Percentiles rank a stretch among this genome's conserved stretches.
phyloP scores from a whole-genome alignment of 2,329 filamentous ascomycete genomes.

The Claviceps cyperi region DNA sequence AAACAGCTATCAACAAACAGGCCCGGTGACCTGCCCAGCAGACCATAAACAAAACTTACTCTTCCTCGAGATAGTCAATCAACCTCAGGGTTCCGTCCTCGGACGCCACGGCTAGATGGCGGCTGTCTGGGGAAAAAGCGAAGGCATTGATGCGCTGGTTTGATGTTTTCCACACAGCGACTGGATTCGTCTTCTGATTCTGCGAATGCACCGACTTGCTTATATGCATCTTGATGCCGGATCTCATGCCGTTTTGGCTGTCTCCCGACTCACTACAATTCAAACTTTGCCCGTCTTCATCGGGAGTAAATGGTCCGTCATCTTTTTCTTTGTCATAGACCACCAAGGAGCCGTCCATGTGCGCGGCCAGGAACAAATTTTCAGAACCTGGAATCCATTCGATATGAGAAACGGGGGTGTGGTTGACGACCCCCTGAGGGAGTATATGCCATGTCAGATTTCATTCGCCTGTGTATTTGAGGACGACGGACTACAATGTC shows the following conservation, averaged over 20 bases:
- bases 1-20: not conserved
- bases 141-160: slow-evolving; percentile 85
- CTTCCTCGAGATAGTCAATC: slow-evolving; percentile 82
- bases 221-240: slow-evolving; percentile 46
- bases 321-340: slow-evolving; percentile 98
- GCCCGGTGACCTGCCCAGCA: no score
- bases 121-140: slow-evolving; percentile 78
- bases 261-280: slow-evolving; percentile 39
- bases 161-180: slow-evolving; percentile 83
- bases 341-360: slow-evolving; percentile 79
- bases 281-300: slow-evolving; percentile 51
- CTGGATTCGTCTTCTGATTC: slow-evolving; percentile 86
- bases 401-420: slow-evolving; percentile 72
- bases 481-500: not conserved
- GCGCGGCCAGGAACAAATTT: slow-evolving; percentile 78
- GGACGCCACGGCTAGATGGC: slow-evolving; percentile 76
- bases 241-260: slow-evolving; percentile 17
- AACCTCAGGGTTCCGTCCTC: slow-evolving; percentile 84
- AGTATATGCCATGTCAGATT: not conserved
- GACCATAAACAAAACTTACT: slow-evolving; percentile 37
- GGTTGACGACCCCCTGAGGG: slow-evolving; percentile 68
- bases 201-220: slow-evolving; percentile 86
- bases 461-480: not conserved
- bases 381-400: slow-evolving; percentile 91
- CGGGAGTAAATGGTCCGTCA: slow-evolving; percentile 62